These are phyloP conservation scores for Aureococcus anophagefferens DNA, from an alignment of 108 stramenopile species.

Conservation along the genomic window DNA sequence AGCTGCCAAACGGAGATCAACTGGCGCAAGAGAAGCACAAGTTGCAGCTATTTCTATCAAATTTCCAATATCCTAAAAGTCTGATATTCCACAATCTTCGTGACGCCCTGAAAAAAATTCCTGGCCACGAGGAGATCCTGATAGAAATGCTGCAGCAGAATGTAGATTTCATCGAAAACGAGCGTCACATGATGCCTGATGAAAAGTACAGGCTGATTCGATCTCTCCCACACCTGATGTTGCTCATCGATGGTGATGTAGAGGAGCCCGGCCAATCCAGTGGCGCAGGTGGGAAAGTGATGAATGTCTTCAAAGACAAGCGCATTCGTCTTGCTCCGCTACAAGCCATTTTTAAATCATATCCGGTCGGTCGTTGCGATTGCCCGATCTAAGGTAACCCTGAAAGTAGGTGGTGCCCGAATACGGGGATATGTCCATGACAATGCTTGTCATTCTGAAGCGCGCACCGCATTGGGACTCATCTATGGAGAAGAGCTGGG, in stretches of 20 bases:
- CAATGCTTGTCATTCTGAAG: slow-evolving; percentile 9
- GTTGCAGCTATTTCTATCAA: slow-evolving; percentile 30
- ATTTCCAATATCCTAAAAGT: slow-evolving; percentile 30
- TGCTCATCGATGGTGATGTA: slow-evolving; percentile 27
- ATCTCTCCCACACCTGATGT: slow-evolving; percentile 30
- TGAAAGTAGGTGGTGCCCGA: no score
- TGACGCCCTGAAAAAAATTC: slow-evolving; percentile 27
- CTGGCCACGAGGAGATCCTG: slow-evolving; percentile 22
- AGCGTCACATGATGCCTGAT: slow-evolving; percentile 31
- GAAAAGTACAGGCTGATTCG: slow-evolving; percentile 37
- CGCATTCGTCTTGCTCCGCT: slow-evolving; percentile 16
- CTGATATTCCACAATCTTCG: slow-evolving; percentile 38
- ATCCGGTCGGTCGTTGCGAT: no score
- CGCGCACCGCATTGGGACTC: slow-evolving; percentile 7
- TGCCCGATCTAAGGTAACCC: no score
- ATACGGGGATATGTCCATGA: slow-evolving; percentile 20
- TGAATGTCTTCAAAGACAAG: slow-evolving; percentile 37
- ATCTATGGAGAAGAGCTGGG: not conserved
- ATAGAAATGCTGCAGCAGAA: slow-evolving; percentile 9
- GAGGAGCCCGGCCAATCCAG: not conserved
- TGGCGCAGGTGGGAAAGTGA: slow-evolving; percentile 5
- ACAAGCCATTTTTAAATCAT: slow-evolving; percentile 22
- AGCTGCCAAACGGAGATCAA: slow-evolving; percentile 20
- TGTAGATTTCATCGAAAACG: slow-evolving; percentile 15
- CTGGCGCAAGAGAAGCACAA: slow-evolving; percentile 16